phyloP scores from a whole-genome alignment of 257 asterid genomes.

The Ilex asprella region DNA sequence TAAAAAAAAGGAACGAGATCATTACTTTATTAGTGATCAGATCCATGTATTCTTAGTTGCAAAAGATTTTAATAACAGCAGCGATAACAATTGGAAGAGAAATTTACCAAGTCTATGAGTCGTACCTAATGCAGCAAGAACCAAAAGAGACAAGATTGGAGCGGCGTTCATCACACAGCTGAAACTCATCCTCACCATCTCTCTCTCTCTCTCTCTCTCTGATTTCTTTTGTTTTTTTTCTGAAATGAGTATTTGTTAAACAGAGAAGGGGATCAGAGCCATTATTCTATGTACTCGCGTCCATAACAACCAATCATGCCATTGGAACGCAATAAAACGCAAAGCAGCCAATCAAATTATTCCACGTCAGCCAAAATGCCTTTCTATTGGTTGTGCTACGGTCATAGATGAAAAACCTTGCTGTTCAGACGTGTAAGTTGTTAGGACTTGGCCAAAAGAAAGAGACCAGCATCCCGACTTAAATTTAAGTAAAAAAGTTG shows the following conservation, averaged over 20 bases:
- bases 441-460: too few species aligned
- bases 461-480: too few species aligned
- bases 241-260: neutral
- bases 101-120: neutral
- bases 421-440: too few species aligned
- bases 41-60: too few species aligned
- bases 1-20: neutral
- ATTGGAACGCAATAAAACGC: constrained; percentile 31
- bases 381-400: too few species aligned
- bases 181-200: constrained; percentile 35
- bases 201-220: neutral
- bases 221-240: neutral
- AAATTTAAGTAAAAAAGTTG: too few species aligned
- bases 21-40: neutral
- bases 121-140: constrained; percentile 42
- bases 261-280: constrained; percentile 2
- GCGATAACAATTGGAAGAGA: neutral
- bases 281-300: constrained; percentile 1
- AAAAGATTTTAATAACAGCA: neutral
- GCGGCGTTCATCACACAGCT: constrained; percentile 17
- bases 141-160: constrained; percentile 28
- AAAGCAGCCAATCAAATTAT: constrained; percentile 30
- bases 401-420: too few species aligned
- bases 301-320: constrained; percentile 8
- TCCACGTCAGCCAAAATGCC: constrained; percentile 25